Evolutionary conservation across 2,329 filamentous ascomycete species (phyloP).

Genomic region (Pestalotiopsis sp.): DNA sequence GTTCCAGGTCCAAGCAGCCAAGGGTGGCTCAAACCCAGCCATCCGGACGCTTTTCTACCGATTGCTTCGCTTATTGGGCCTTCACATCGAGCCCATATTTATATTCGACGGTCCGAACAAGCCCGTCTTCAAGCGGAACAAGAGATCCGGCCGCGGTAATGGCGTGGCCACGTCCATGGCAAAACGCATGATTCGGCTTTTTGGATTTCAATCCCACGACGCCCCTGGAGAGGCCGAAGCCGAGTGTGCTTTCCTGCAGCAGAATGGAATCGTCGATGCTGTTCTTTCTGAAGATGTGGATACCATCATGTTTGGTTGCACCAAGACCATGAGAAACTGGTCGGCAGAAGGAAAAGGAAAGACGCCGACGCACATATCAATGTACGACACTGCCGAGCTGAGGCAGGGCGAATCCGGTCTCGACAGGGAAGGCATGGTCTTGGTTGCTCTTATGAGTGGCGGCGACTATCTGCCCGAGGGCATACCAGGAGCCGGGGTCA

Average conservation of each 20-base stretch:
- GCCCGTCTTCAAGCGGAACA: slow-evolving; percentile 86
- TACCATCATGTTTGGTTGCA: slow-evolving; percentile 95
- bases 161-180: slow-evolving; percentile 73
- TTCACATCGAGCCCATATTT: slow-evolving; percentile 85
- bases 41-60: slow-evolving; percentile 92
- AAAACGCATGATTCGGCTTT: slow-evolving; percentile 81
- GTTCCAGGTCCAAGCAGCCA: slow-evolving; percentile 85
- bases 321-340: slow-evolving; percentile 79
- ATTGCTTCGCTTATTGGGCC: slow-evolving; percentile 73
- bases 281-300: slow-evolving; percentile 97
- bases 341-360: slow-evolving; percentile 71
- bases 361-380: slow-evolving; percentile 80
- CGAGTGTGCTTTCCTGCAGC: slow-evolving; percentile 87
- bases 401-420: slow-evolving; percentile 58
- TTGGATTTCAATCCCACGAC: slow-evolving; percentile 82
- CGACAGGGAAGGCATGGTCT: slow-evolving; percentile 85
- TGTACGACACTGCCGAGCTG: slow-evolving; percentile 70
- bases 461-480: slow-evolving; percentile 93
- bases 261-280: slow-evolving; percentile 82
- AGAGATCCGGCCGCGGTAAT: slow-evolving; percentile 67
- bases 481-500: slow-evolving; percentile 84
- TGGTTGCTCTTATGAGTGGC: slow-evolving; percentile 92
- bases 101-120: slow-evolving; percentile 89
- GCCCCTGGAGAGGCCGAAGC: slow-evolving; percentile 96
- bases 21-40: slow-evolving; percentile 86